These are phyloP conservation scores for Gamarada debralockiae DNA, from an alignment of 495 filamentous ascomycete species.

Conservation along the genomic window DNA sequence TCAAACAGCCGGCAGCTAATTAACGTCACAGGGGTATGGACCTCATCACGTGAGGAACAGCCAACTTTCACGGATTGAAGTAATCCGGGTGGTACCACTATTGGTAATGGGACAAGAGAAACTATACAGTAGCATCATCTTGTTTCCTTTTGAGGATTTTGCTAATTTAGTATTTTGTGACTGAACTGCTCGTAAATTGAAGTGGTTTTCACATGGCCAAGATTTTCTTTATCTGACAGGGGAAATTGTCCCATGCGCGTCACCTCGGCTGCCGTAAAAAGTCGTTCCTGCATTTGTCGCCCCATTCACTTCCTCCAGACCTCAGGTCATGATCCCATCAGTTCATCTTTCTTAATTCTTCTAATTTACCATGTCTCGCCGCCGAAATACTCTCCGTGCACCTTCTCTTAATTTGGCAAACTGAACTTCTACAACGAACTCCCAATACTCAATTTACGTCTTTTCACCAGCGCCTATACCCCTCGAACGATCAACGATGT, in stretches of 20 bases:
- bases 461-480: background rate
- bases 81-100: no score
- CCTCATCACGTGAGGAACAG: no score
- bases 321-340: conserved; percentile 5
- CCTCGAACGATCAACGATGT: conserved; percentile 9
- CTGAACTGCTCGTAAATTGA: no score
- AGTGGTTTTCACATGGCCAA: no score
- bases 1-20: background rate
- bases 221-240: no score
- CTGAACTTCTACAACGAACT: background rate
- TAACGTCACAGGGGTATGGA: no score
- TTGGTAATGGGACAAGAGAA: no score
- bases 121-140: no score
- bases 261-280: background rate
- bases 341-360: conserved; percentile 8
- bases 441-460: background rate
- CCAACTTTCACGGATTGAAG: no score
- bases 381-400: background rate
- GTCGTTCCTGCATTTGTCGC: background rate
- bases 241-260: background rate
- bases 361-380: conserved; percentile 5
- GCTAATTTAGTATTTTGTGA: no score
- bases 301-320: background rate
- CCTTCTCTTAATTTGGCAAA: background rate
- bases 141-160: no score